phyloP scores from a whole-genome alignment of 257 asterid genomes.

The Penstemon newberryi region DNA sequence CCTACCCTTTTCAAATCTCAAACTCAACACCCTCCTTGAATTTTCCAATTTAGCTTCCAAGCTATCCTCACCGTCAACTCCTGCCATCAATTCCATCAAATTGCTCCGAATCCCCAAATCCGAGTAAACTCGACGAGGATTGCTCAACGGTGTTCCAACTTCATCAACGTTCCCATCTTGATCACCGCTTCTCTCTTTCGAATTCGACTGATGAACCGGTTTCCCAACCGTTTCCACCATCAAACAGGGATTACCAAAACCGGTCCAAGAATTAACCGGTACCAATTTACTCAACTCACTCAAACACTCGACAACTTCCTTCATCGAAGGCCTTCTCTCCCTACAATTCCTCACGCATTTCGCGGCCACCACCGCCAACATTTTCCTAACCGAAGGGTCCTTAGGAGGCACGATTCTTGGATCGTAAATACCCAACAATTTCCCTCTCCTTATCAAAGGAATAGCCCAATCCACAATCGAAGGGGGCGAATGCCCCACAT shows the following conservation, averaged over 20 bases:
- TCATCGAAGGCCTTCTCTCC: slow-evolving; percentile 88
- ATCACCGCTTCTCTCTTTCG: slow-evolving; percentile 25
- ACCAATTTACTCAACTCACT: slow-evolving; percentile 61
- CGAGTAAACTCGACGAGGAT: slow-evolving; percentile 48
- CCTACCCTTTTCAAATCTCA: slow-evolving; percentile 47
- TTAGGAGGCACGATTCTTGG: slow-evolving; percentile 67
- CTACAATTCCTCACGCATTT: slow-evolving; percentile 88
- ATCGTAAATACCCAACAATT: slow-evolving; percentile 54
- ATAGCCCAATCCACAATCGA: slow-evolving; percentile 89
- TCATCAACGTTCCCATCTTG: slow-evolving; percentile 32
- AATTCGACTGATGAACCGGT: slow-evolving; percentile 41
- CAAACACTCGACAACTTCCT: slow-evolving; percentile 74
- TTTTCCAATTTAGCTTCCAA: slow-evolving; percentile 29
- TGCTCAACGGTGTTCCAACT: slow-evolving; percentile 41
- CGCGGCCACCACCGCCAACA: slow-evolving; percentile 77
- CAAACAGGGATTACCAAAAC: slow-evolving; percentile 78
- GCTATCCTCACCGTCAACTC: slow-evolving; percentile 33
- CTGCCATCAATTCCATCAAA: slow-evolving; percentile 80
- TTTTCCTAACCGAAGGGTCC: slow-evolving; percentile 71
- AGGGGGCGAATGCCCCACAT: slow-evolving; percentile 80
- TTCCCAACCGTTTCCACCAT: slow-evolving; percentile 68
- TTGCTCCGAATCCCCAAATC: slow-evolving; percentile 52
- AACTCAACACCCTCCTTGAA: slow-evolving; percentile 41
- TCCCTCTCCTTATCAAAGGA: slow-evolving; percentile 84
- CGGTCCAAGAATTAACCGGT: slow-evolving; percentile 76